Evolutionary conservation across 2,329 filamentous ascomycete genomes (phyloP).

Genomic region (Sodiomyces alkalinus): DNA sequence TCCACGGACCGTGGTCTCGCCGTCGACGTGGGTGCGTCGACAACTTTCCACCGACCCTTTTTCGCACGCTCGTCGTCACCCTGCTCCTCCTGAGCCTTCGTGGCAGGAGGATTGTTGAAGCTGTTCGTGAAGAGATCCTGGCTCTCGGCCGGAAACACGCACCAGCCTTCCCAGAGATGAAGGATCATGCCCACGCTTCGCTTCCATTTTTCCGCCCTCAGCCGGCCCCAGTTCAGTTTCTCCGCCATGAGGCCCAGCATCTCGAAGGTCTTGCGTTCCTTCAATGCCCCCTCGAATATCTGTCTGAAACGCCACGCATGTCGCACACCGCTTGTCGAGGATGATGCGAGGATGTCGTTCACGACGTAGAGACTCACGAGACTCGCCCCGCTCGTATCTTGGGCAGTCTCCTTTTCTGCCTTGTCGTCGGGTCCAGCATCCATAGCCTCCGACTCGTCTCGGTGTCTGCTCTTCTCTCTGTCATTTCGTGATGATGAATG

Average conservation of each 20-base stretch:
- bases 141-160: conserved; percentile 56
- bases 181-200: conserved; percentile 56
- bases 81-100: conserved; percentile 15
- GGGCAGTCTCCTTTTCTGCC: conserved; percentile 23
- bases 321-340: conserved; percentile 60
- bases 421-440: conserved; percentile 23
- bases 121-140: conserved; percentile 55
- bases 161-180: conserved; percentile 57
- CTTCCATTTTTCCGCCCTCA: conserved; percentile 76
- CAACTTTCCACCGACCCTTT: conserved; percentile 34
- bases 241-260: conserved; percentile 59
- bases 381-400: conserved; percentile 56
- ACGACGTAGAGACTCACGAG: conserved; percentile 68
- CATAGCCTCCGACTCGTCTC: conserved; percentile 20
- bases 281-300: conserved; percentile 61
- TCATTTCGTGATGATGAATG: conserved; percentile 1
- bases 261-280: conserved; percentile 55
- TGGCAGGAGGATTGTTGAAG: conserved; percentile 54
- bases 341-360: conserved; percentile 65
- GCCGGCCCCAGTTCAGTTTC: conserved; percentile 60
- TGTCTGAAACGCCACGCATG: conserved; percentile 79
- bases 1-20: conserved; percentile 3
- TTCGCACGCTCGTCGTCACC: conserved; percentile 16
- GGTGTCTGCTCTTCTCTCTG: conserved; percentile 13
- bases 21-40: conserved; percentile 24